Conservation (phyloP, 495 filamentous ascomycete genomes). For the Lophiotrema nucula region DNA sequence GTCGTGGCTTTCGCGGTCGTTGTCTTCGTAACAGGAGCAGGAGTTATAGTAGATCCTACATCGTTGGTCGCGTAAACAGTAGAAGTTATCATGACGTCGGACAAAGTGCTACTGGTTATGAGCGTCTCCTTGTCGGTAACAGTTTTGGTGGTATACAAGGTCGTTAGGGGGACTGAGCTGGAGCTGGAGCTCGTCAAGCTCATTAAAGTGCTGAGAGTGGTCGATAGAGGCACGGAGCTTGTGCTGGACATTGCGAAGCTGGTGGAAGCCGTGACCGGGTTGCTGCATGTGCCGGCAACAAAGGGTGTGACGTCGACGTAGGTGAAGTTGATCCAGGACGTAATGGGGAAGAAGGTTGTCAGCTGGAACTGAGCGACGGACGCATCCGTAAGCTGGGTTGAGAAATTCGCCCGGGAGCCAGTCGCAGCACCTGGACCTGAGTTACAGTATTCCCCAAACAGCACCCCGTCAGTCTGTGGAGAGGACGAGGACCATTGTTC, state of each 20-base stretch:
- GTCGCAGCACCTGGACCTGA: neutral
- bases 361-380: constrained; percentile 20
- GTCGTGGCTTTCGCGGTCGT: constrained; percentile 3
- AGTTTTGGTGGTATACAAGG: constrained; percentile 12
- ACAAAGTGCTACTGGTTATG: constrained; percentile 1
- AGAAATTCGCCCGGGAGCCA: constrained; percentile 18
- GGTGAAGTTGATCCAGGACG: constrained; percentile 14
- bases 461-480: neutral
- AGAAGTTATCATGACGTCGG: constrained; percentile 3
- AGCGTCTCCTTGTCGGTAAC: constrained; percentile 4
- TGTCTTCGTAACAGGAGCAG: constrained; percentile 1
- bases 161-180: neutral
- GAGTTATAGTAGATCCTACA: constrained; percentile 10
- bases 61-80: constrained; percentile 1
- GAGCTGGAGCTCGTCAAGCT: too few relatives aligned
- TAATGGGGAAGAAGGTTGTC: constrained; percentile 16
- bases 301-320: constrained; percentile 20
- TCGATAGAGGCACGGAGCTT: neutral
- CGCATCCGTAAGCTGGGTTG: constrained; percentile 16
- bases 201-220: too few relatives aligned
- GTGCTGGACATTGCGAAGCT: neutral
- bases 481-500: neutral
- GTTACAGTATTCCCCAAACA: constrained; percentile 6
- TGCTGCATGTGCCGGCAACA: constrained; percentile 8
- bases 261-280: neutral